Base-by-base conservation (phyloP, 257 asterid species). In the Cynanchum wilfordii region DNA sequence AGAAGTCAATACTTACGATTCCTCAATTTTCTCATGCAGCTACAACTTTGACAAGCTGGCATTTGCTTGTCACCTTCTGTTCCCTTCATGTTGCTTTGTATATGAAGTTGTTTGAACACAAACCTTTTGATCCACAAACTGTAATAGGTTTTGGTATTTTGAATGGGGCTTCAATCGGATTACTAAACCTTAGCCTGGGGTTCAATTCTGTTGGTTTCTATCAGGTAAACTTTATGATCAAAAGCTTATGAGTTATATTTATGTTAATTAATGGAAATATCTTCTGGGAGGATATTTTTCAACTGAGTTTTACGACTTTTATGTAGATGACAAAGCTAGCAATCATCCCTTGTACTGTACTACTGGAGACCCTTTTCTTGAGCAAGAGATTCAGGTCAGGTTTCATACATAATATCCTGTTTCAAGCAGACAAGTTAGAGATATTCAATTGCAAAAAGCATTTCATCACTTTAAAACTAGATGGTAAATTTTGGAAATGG, bases 11-110 rank as follows among this genome's bases (percentile, higher is more conserved):
- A 64, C 60, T 65, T 50, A 62, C 20, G 44, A 58, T 68, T 74
- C 50, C 62, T 66, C 54, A 64, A 44, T 52, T 68, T 65, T 77
- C 59, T 60, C 54, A 30, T 83, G 78, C 90, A 93, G 96, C 97
- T 82, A 90, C 97, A 13, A 93, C 96, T 76, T 75, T 92, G 82
- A 91, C 97, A 45, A 91, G 97, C 88, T 91, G 97, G 97, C 97
- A 91, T 85, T 82, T 91, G 74, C 84, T 90, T 63, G 97, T 89
- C 49, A 90, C 97, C 0, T 90, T 80, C 80, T 89, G 93, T 77
- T 89, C 97, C 54, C 96, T 93, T 77, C 98, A 89, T 58, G 87
- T 86, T 80, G 96, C 96, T 0, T 76, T 85, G 17, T 82, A 83
- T 79, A 72, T 92, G 96, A 91, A 84, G 56, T 81, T 89, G 69